Conservation (phyloP, 345 rosid species). For the Dovyalis caffra region DNA sequence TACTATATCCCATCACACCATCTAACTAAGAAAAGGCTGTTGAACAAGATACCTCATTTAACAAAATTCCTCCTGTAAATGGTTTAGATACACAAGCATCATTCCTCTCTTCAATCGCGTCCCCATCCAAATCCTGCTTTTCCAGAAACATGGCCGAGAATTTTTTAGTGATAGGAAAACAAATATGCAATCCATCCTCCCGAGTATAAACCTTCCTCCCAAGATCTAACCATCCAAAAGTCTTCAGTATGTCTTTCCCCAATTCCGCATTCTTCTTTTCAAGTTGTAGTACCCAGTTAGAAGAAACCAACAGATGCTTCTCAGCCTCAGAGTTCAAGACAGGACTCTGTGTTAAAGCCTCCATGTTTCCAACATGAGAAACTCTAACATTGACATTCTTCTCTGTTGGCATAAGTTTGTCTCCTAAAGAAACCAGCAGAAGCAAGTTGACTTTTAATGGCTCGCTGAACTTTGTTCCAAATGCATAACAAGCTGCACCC, state of each 20-base stretch:
- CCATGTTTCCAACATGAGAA: conserved; percentile 25
- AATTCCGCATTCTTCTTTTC: conserved; percentile 64
- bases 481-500: conserved; percentile 95
- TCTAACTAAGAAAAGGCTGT: too few species aligned
- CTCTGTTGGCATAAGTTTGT: conserved; percentile 11
- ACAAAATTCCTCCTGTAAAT: conserved; percentile 22
- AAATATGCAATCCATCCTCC: conserved; percentile 52
- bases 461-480: conserved; percentile 89
- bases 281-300: conserved; percentile 50
- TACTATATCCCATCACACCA: too few species aligned
- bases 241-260: conserved; percentile 82
- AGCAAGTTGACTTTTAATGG: conserved; percentile 69
- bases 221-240: conserved; percentile 82
- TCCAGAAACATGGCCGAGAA: conserved; percentile 48
- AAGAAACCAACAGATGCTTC: conserved; percentile 22
- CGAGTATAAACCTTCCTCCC: conserved; percentile 58
- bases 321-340: conserved; percentile 21
- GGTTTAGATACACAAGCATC: conserved; percentile 23
- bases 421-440: conserved; percentile 33
- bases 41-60: conserved; percentile 48
- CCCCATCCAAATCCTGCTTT: conserved; percentile 27
- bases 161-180: conserved; percentile 74
- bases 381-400: conserved; percentile 22
- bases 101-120: conserved; percentile 30
- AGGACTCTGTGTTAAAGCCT: conserved; percentile 23